Percentiles rank a stretch among this genome's conserved stretches.
phyloP scores from a whole-genome alignment of 2,329 filamentous ascomycete genomes.

The Ophiostoma sp. region DNA sequence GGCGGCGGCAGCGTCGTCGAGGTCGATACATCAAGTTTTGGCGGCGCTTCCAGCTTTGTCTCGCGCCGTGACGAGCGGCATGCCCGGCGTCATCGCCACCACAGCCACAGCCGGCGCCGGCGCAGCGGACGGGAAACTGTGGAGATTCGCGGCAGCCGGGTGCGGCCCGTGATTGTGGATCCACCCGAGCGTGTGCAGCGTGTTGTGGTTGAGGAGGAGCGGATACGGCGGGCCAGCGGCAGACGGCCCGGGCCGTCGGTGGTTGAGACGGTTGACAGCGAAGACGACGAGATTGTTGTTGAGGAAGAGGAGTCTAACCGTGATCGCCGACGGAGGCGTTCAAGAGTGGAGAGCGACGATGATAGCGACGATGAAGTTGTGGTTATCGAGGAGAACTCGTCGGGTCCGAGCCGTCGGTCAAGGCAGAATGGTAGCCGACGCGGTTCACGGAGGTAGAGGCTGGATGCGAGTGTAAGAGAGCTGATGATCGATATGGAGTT shows the following conservation, averaged over 20 bases:
- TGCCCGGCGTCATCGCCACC: background rate
- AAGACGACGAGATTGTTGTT: slow-evolving; percentile 25
- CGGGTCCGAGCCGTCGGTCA: background rate
- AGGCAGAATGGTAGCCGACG: background rate
- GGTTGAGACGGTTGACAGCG: slow-evolving; percentile 14
- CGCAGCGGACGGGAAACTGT: slow-evolving; percentile 34
- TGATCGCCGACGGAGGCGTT: slow-evolving; percentile 5
- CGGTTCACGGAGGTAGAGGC: slow-evolving; percentile 2
- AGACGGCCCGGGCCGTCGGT: background rate
- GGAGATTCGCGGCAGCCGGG: slow-evolving; percentile 33
- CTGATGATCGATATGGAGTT: background rate
- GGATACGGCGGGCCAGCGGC: slow-evolving; percentile 9
- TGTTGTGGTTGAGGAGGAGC: slow-evolving; percentile 33
- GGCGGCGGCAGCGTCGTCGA: slow-evolving; percentile 26
- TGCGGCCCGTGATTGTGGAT: slow-evolving; percentile 34
- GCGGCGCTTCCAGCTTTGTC: slow-evolving; percentile 32
- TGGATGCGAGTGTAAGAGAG: background rate
- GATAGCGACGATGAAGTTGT: slow-evolving; percentile 23
- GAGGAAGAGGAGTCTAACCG: slow-evolving; percentile 12
- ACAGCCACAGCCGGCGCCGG: slow-evolving; percentile 25
- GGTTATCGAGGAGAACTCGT: slow-evolving; percentile 24
- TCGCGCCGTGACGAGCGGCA: slow-evolving; percentile 26
- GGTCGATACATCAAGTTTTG: slow-evolving; percentile 29
- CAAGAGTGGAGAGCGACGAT: slow-evolving; percentile 1
- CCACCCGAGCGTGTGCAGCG: slow-evolving; percentile 32